Evolutionary conservation across 1,284 basidiomycete species (phyloP).

Genomic region (Mycena sp.): DNA sequence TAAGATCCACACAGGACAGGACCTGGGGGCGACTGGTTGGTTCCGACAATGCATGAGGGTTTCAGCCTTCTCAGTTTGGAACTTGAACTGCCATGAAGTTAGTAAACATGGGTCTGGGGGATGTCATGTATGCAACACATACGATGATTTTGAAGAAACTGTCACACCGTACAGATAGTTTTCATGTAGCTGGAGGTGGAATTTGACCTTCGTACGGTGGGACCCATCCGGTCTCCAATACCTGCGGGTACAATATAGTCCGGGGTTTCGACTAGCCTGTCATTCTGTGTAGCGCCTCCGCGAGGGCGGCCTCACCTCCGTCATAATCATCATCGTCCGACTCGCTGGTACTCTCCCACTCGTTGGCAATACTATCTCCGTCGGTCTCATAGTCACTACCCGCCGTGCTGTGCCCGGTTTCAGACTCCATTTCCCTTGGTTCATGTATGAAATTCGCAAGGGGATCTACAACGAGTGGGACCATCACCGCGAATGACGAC

Average conservation of each 20-base stretch:
- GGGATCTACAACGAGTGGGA: constrained; percentile 4
- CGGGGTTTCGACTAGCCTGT: not conserved
- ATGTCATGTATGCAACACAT: not conserved
- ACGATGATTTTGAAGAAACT: constrained; percentile 4
- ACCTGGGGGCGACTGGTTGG: constrained; percentile 6
- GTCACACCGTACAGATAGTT: not conserved
- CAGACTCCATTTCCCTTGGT: not conserved
- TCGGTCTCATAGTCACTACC: not conserved
- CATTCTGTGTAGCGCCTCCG: not conserved
- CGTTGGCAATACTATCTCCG: not conserved
- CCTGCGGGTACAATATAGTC: constrained; percentile 6
- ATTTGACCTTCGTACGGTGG: constrained; percentile 1
- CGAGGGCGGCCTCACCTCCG: not conserved
- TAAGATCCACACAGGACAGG: constrained; percentile 8
- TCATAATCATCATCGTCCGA: not conserved
- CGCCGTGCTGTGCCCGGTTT: not conserved
- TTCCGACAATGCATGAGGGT: not conserved
- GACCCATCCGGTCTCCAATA: constrained; percentile 6
- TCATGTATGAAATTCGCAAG: not conserved
- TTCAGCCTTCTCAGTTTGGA: constrained; percentile 4
- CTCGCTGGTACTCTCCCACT: not conserved
- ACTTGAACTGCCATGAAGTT: constrained; percentile 2
- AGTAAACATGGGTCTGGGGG: not conserved
- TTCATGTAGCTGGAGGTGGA: constrained; percentile 2
- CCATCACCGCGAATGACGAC: constrained; percentile 3